phyloP scores from a whole-genome alignment of 2,329 filamentous ascomycete genomes.

The Ramularia endophylla region DNA sequence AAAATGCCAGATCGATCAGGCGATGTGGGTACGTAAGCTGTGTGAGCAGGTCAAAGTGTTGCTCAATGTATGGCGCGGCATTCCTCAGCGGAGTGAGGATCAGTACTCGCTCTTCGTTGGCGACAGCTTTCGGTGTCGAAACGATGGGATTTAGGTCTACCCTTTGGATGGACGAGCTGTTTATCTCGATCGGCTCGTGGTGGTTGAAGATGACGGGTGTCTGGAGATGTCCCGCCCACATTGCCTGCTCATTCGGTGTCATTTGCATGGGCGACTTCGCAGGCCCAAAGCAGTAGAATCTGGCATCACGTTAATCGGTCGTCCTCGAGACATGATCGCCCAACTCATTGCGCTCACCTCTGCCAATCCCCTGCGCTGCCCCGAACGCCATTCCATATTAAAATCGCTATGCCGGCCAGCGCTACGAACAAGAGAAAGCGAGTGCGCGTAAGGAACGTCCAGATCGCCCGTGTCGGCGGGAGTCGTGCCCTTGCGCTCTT shows the following conservation, averaged over 20 bases:
- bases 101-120: conserved; percentile 80
- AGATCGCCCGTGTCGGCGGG: conserved; percentile 64
- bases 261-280: conserved; percentile 95
- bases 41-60: conserved; percentile 89
- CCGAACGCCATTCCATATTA: conserved; percentile 84
- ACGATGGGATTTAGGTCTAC: conserved; percentile 79
- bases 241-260: conserved; percentile 80
- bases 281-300: conserved; percentile 96
- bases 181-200: conserved; percentile 80
- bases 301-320: too few relatives aligned
- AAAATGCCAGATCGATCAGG: conserved; percentile 89
- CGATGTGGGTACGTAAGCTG: conserved; percentile 91
- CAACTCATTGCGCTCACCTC: conserved; percentile 69
- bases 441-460: conserved; percentile 63
- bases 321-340: too few relatives aligned
- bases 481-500: conserved; percentile 78
- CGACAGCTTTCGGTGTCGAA: conserved; percentile 70
- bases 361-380: conserved; percentile 81
- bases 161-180: conserved; percentile 69
- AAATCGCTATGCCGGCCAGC: conserved; percentile 62
- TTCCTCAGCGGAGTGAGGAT: conserved; percentile 92
- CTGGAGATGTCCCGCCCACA: conserved; percentile 82
- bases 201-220: conserved; percentile 97
- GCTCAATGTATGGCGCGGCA: conserved; percentile 71
- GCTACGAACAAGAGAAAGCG: conserved; percentile 71